A percentile compares a stretch with the other conserved stretches of the same genome.
Conservation (phyloP, 2,329 filamentous ascomycete species). For the Trichoderma lentiforme region DNA sequence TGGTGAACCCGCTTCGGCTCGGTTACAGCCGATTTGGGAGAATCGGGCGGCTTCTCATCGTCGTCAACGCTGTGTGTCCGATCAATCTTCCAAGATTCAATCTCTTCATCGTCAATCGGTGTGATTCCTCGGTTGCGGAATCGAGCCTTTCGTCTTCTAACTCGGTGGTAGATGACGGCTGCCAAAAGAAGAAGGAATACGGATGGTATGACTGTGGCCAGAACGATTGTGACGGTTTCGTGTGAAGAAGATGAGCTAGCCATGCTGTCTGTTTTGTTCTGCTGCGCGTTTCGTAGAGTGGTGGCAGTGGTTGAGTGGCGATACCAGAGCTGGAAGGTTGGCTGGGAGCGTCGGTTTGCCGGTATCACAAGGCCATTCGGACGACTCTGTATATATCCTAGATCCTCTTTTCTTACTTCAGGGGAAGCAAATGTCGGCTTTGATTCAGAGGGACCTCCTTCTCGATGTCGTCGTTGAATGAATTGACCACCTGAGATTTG, state of each 20-base stretch:
- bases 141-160: conserved; percentile 37
- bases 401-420: background rate
- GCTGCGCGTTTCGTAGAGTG: background rate
- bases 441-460: background rate
- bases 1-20: conserved; percentile 23
- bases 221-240: conserved; percentile 45
- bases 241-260: background rate
- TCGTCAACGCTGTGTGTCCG: conserved; percentile 20
- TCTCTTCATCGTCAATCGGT: conserved; percentile 63
- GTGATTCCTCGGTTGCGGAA: conserved; percentile 55
- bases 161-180: conserved; percentile 37
- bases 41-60: conserved; percentile 29
- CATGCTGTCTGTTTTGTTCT: conserved; percentile 7
- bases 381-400: background rate
- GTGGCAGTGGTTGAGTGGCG: background rate
- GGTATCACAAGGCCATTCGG: conserved; percentile 16
- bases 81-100: conserved; percentile 58
- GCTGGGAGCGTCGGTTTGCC: background rate
- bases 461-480: background rate
- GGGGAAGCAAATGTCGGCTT: background rate
- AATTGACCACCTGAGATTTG: background rate
- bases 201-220: conserved; percentile 50
- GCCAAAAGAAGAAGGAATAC: conserved; percentile 36
- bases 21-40: background rate
- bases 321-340: background rate